A percentile compares a stretch with the other conserved stretches of the same genome.
These are phyloP conservation scores for Cornus kousa DNA, from an alignment of 148 eudicot species.

Conservation along the genomic window DNA sequence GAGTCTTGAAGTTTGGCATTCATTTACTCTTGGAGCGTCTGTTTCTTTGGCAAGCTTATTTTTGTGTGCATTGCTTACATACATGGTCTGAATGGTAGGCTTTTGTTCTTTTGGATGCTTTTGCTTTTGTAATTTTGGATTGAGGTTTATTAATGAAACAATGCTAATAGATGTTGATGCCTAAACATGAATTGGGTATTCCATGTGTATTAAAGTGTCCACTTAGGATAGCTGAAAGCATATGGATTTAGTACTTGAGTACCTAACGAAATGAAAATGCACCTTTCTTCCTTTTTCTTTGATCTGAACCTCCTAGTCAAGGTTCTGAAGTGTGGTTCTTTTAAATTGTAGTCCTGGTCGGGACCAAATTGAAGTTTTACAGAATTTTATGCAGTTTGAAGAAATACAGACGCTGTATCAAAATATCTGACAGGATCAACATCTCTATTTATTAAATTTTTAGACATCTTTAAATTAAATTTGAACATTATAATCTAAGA, in stretches of 20 bases:
- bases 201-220: neutral
- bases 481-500: neutral
- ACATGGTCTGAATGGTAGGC: neutral
- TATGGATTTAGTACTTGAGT: neutral
- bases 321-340: neutral
- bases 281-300: too few species aligned
- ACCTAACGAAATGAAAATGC: neutral
- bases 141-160: neutral
- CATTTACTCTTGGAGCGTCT: neutral
- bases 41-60: neutral
- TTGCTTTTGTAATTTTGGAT: neutral
- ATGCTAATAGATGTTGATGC: too few species aligned
- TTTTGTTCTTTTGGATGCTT: neutral
- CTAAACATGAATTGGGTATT: too few species aligned
- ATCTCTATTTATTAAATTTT: too few species aligned
- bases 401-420: neutral
- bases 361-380: neutral
- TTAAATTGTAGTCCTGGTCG: neutral
- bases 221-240: neutral
- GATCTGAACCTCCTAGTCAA: neutral
- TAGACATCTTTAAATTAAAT: neutral
- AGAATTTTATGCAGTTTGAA: neutral
- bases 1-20: neutral
- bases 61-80: neutral
- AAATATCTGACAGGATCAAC: neutral